phyloP scores from a whole-genome alignment of 2,329 filamentous ascomycete genomes.

The Dothideomycetes sp. region DNA sequence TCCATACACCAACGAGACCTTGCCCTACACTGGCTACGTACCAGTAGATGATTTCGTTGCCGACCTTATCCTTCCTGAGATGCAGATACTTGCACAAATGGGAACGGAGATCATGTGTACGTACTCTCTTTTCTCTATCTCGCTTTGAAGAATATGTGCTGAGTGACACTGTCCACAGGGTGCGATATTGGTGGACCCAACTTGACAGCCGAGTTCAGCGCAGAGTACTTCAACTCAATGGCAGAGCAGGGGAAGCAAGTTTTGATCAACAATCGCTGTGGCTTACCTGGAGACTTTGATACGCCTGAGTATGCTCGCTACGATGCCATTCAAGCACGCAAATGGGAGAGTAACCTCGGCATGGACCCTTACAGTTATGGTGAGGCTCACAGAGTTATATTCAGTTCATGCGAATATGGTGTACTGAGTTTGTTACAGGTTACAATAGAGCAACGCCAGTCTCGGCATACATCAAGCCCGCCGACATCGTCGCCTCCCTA shows the following conservation, averaged over 20 bases:
- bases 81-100: conserved; percentile 35
- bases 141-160: background rate
- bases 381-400: too few species aligned
- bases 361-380: conserved; percentile 54
- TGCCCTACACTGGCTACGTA: conserved; percentile 38
- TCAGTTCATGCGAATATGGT: too few species aligned
- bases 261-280: conserved; percentile 49
- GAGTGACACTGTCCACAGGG: conserved; percentile 23
- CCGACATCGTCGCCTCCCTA: conserved; percentile 38
- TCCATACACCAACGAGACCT: conserved; percentile 34
- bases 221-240: conserved; percentile 35
- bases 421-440: too few species aligned
- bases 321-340: conserved; percentile 41
- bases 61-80: conserved; percentile 36
- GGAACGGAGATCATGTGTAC: conserved; percentile 35
- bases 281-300: conserved; percentile 49
- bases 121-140: background rate
- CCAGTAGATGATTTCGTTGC: conserved; percentile 33
- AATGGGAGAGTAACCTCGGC: conserved; percentile 52
- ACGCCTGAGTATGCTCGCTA: conserved; percentile 51
- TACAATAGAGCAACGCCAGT: conserved; percentile 48
- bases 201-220: conserved; percentile 34
- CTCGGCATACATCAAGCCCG: conserved; percentile 44
- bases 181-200: conserved; percentile 40
- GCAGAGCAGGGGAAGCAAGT: conserved; percentile 39